Base-by-base conservation (phyloP, 495 filamentous ascomycete species). In the Cudoniella acicularis region DNA sequence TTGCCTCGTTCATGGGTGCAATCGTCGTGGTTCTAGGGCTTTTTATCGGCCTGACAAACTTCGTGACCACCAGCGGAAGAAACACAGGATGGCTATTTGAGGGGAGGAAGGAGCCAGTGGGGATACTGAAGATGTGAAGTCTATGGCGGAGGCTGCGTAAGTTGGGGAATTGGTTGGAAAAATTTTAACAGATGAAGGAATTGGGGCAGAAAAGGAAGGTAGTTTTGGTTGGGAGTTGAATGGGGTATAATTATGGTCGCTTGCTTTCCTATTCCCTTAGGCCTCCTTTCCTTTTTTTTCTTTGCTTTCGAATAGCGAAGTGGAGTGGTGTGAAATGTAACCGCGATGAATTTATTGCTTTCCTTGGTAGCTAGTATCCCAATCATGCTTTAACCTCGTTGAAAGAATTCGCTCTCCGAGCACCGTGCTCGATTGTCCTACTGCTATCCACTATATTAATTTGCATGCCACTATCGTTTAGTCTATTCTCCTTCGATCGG, bases 121-220 rank as follows among this genome's bases (percentile, higher is more conserved):
- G 53, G 49, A 52, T 36, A 42, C 56, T n/a, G n/a, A n/a, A 27
- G 49, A 52, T 47, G 24, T 45, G 56, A 59, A 53, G 47, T 59
- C 42, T 49, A 59, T 22, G 49, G 40, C n/a, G 49, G 23, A 53
- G 22, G 56, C 56, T 52, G 56, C 27, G 0, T 59, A 52, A 52
- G 57, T 60, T 60, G 49, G 57, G 23, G 30, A 54, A 54, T 60
- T 60, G 50, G 57, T 53, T 46, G 42, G 36, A 54, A 49, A 60
- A 48, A 60, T 60, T 53, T 60, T 23, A 48, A 60, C 50, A 20
- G 6, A 60, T 30, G 49, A 60, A 60, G 57, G 4, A 54, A 60
- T 60, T 47, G 25, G 54, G 56, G 57, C 50, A 47, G 57, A 53
- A 60, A 60, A 53, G 57, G 49, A 54, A 59, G 21, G 48, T 56